Evolutionary conservation across 2,329 filamentous ascomycete species (phyloP), one percentile per base, ranked within the genome.

Genomic region (Sclerotinia borealis): DNA sequence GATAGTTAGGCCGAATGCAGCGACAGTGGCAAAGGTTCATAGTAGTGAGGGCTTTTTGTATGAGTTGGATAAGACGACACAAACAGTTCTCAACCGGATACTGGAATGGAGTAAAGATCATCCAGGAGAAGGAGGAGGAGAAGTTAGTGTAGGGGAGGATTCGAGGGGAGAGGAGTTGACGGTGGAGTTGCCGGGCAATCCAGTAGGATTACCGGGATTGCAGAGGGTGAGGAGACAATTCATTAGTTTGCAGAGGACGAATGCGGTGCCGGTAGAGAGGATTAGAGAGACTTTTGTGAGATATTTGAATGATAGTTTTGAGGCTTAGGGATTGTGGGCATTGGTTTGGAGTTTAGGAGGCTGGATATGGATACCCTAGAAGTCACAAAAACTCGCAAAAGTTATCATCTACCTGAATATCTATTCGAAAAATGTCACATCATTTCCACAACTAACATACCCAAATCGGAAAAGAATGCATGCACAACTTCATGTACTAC

Each of bases 191-290:
- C 90, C 91, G 0, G 77, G 79, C 11, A 85, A 83, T 65, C 85
- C 84, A 66, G 77, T 92, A 56, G 87, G 87, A 1, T 73, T 95
- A 49, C 87, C 91, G 10, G 89, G 92, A 73, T 77, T 96, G 68
- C 91, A 96, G 77, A 82, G 91, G 67, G 78, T 93, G 69, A 81
- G 91, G 65, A 82, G 91, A 70, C 90, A 92, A 55, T 96, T 91
- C 76, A 86, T 93, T 69, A 83, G 81, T 6, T 75, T 96, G 74
- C 93, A 93, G 69, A 80, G 91, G 78, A 71, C 89, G 81, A 72
- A 92, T 84, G 65, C 85, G 79, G 52, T 77, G 80, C 63, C 84
- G 7, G 80, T 79, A 2, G 78, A 79, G 34, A 80, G 84, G 69
- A 79, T 89, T 69, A 79, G 81, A 65, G 83, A 85, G 72, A 83